A percentile compares a stretch with the other conserved stretches of the same genome.
Evolutionary conservation across 2,329 filamentous ascomycete species (phyloP).

Genomic region (Emmonsia crescens): DNA sequence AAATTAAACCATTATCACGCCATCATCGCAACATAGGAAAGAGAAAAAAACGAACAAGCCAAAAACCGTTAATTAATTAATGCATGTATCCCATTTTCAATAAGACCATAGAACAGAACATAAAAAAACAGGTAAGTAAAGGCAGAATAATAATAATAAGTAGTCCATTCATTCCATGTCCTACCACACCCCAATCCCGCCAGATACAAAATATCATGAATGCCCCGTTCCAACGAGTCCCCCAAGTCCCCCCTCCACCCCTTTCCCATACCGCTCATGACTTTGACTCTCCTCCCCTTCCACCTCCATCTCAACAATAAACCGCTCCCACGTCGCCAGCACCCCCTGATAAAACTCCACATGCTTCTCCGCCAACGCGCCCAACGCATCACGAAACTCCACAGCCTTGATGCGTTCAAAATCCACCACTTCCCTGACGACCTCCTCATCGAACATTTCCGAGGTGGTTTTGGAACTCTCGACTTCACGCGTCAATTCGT

Average conservation of each 20-base stretch:
- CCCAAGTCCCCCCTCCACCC: not conserved
- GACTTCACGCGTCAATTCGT: slow-evolving; percentile 80
- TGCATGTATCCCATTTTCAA: not conserved
- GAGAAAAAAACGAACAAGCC: not conserved
- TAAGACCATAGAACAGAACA: not conserved
- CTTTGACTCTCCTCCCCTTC: slow-evolving; percentile 12
- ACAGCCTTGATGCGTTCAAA: slow-evolving; percentile 94
- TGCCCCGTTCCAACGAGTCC: not conserved
- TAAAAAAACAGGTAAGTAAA: not conserved
- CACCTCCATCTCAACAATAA: slow-evolving; percentile 77
- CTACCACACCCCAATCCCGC: not conserved
- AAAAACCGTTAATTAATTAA: not conserved
- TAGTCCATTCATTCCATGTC: not conserved
- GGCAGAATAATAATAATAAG: not conserved
- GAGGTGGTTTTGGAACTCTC: slow-evolving; percentile 77
- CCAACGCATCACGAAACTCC: slow-evolving; percentile 82
- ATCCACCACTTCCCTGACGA: slow-evolving; percentile 81
- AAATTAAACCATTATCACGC: not conserved
- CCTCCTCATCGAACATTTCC: slow-evolving; percentile 92
- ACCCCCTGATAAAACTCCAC: slow-evolving; percentile 75
- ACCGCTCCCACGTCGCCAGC: slow-evolving; percentile 76
- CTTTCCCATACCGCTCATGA: not conserved
- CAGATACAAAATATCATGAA: slow-evolving; percentile 4
- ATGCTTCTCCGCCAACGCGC: slow-evolving; percentile 71
- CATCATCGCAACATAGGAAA: not conserved